These are phyloP conservation scores for Metschnikowia proteae DNA, from an alignment of 805 yeast genomes.

Conservation along the genomic window DNA sequence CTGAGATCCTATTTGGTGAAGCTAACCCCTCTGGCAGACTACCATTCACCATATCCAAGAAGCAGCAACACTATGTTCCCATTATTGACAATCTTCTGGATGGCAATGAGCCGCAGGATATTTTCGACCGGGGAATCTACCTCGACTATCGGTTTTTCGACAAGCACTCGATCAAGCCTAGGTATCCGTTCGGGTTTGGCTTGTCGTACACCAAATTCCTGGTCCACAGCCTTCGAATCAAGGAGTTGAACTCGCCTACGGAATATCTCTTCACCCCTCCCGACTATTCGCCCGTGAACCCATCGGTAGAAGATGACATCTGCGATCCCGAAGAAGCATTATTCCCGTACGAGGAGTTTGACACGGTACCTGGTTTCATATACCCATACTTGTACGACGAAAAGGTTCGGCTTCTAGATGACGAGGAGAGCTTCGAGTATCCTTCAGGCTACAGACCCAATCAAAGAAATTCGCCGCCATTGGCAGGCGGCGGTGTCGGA, in stretches of 20 bases:
- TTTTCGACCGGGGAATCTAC: constrained; percentile 45
- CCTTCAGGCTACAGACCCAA: constrained; percentile 38
- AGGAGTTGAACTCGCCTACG: constrained; percentile 40
- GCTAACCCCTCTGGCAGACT: constrained; percentile 60
- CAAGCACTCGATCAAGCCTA: constrained; percentile 50
- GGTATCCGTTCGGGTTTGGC: constrained; percentile 63
- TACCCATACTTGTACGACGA: constrained; percentile 49
- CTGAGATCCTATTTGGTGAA: constrained; percentile 58
- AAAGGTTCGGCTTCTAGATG: constrained; percentile 31
- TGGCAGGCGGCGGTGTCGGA: constrained; percentile 51
- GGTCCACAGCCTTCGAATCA: constrained; percentile 35
- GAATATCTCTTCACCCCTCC: constrained; percentile 45
- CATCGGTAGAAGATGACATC: constrained; percentile 43
- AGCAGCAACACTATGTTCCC: constrained; percentile 44
- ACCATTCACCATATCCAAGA: constrained; percentile 61
- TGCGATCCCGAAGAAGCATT: constrained; percentile 54
- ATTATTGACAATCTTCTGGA: constrained; percentile 35
- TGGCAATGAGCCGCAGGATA: constrained; percentile 36
- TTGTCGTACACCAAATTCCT: constrained; percentile 49
- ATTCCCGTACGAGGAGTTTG: constrained; percentile 49
- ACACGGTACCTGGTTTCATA: constrained; percentile 53
- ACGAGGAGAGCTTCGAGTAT: constrained; percentile 35
- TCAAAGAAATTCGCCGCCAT: constrained; percentile 33
- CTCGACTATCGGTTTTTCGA: constrained; percentile 59
- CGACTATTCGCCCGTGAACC: constrained; percentile 41